Base-by-base conservation (phyloP, 352 stramenopile species). In the Phytophthora brassicae region DNA sequence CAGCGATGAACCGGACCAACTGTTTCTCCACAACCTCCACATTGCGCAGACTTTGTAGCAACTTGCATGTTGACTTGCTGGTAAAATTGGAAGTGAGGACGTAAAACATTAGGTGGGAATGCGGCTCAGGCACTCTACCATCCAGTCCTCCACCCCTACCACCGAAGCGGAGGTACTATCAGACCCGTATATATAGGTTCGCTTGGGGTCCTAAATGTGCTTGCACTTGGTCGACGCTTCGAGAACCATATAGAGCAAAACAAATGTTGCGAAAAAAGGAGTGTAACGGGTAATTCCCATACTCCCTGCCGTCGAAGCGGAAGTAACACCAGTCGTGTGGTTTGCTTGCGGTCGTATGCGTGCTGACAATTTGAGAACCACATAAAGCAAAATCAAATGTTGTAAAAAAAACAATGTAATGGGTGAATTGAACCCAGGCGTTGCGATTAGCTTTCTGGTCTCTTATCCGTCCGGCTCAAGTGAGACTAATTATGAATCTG, bases 221-320 rank as follows among this genome's bases (percentile, higher is more conserved):
- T 43, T 43, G 36, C 36, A 43, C 36, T 43, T 43, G 36, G 36
- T 43, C 36, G 36, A n/a, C 36, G n/a, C 36, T 43, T 43, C 36
- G 36, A 43, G 36, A 43, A 13, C 36, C 16, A 43, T n/a, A 31
- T 31, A 31, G 26, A 31, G 26, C 26, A 31, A 31, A 31, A 31
- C 26, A 31, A 31, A 31, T 31, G 26, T 31, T 31, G 26, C 26
- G 26, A 31, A 31, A 31, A 31, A 31, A 31, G 8, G 26, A 31
- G 26, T 31, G 26, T 31, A 31, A 31, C 26, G 26, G 26, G 26
- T 31, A 31, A 31, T 31, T 31, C 26, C 26, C 26, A 31, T 31
- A 31, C 26, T 31, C 26, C 26, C 26, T 31, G 26, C 26, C 26
- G 26, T 8, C 26, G 26, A 31, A 31, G 26, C 26, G 26, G 26